These are phyloP conservation scores for Talaromyces piceae DNA, from an alignment of 2,329 filamentous ascomycete species.

Conservation along the genomic window DNA sequence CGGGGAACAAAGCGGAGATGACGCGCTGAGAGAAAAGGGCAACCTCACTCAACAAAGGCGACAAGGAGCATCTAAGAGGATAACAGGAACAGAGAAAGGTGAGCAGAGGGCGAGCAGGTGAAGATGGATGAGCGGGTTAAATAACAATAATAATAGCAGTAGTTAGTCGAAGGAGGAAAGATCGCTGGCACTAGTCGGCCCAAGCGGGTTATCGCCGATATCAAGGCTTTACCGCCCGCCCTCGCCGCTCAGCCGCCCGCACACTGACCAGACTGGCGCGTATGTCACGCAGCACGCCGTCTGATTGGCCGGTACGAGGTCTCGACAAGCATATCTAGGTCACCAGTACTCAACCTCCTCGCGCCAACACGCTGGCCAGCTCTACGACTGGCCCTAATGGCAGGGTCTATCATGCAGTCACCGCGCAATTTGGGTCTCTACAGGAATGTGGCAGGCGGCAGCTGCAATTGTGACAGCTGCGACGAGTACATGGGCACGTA, in stretches of 20 bases:
- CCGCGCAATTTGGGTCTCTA: too few species aligned
- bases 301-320: not conserved
- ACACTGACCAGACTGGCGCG: not conserved
- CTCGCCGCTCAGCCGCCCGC: not conserved
- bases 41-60: too few species aligned
- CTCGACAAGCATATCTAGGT: not conserved
- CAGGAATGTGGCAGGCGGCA: too few species aligned
- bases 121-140: not conserved
- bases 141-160: not conserved
- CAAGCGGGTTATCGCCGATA: not conserved
- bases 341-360: too few species aligned
- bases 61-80: too few species aligned
- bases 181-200: not conserved
- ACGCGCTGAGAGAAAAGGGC: not conserved
- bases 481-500: too few species aligned
- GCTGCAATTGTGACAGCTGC: too few species aligned
- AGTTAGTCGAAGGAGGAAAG: not conserved
- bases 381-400: not conserved
- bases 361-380: not conserved
- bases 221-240: not conserved
- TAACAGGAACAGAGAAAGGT: too few species aligned
- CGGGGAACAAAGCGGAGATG: not conserved
- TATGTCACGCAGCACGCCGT: not conserved
- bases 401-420: not conserved
- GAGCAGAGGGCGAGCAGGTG: not conserved